A percentile compares a stretch with the other conserved stretches of the same genome.
Evolutionary conservation across 1,284 basidiomycete species (phyloP).

Genomic region (Ceratobasidium papillatum): DNA sequence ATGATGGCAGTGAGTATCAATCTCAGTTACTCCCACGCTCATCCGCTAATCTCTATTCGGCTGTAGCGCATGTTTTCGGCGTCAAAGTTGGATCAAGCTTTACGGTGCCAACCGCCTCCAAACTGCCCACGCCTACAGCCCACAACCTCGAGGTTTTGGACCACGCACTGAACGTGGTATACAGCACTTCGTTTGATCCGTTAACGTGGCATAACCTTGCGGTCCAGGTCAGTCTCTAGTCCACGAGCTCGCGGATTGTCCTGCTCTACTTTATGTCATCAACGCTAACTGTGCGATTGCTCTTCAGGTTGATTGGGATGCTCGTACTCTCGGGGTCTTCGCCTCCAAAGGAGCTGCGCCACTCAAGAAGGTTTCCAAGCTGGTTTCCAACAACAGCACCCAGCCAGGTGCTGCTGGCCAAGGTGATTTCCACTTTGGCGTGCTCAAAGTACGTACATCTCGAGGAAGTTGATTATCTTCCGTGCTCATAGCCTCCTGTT

Average conservation of each 20-base stretch:
- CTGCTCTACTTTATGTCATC: neutral
- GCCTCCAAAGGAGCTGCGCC: conserved; percentile 28
- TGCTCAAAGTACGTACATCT: conserved; percentile 19
- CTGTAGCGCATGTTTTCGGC: conserved; percentile 58
- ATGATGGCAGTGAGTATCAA: conserved; percentile 55
- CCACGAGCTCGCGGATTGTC: neutral
- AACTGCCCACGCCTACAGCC: conserved; percentile 39
- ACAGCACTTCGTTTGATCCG: conserved; percentile 43
- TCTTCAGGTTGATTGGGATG: conserved; percentile 55
- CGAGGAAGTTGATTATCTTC: neutral
- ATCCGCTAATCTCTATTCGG: neutral
- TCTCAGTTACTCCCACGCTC: neutral
- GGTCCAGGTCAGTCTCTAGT: conserved; percentile 37
- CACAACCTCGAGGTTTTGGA: conserved; percentile 54
- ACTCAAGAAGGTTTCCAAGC: conserved; percentile 41
- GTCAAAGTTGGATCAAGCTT: conserved; percentile 46
- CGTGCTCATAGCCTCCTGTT: neutral
- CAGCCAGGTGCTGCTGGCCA: conserved; percentile 44
- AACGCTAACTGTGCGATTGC: neutral
- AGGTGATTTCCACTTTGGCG: conserved; percentile 44
- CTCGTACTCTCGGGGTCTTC: conserved; percentile 52
- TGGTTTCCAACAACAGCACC: conserved; percentile 40
- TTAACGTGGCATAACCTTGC: conserved; percentile 45
- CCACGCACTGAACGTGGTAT: conserved; percentile 59
- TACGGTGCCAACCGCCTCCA: conserved; percentile 57